These are phyloP conservation scores for Purpureocillium lavendulum DNA, from an alignment of 2,329 filamentous ascomycete species.

Conservation along the genomic window DNA sequence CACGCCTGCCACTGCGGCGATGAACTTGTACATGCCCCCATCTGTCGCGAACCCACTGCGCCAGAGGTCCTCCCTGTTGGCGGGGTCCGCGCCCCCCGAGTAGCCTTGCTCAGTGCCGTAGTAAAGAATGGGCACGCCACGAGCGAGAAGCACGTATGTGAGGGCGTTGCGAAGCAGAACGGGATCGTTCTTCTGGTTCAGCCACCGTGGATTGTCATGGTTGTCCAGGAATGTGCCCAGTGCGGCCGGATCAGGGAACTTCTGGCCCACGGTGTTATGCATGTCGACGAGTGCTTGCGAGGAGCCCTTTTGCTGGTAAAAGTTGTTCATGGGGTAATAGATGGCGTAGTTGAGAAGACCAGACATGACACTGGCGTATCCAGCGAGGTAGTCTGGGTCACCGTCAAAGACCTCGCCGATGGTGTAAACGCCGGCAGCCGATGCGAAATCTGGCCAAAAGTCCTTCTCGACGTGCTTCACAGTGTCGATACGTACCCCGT, in stretches of 20 bases:
- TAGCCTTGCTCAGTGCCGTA: slow-evolving; percentile 58
- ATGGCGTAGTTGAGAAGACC: slow-evolving; percentile 53
- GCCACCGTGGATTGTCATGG: slow-evolving; percentile 48
- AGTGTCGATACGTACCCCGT: slow-evolving; percentile 53
- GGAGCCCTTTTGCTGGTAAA: slow-evolving; percentile 28
- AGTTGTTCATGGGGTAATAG: slow-evolving; percentile 33
- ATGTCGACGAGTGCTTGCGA: slow-evolving; percentile 30
- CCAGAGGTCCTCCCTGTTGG: slow-evolving; percentile 53
- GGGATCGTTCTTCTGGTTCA: slow-evolving; percentile 41
- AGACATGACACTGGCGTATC: slow-evolving; percentile 45
- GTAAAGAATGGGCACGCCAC: slow-evolving; percentile 58
- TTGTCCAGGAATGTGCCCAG: slow-evolving; percentile 50
- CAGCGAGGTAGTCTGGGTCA: slow-evolving; percentile 38
- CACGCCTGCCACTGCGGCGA: slow-evolving; percentile 30
- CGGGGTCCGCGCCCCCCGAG: slow-evolving; percentile 34
- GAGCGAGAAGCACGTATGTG: slow-evolving; percentile 50
- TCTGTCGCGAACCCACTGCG: slow-evolving; percentile 37
- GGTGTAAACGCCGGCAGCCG: slow-evolving; percentile 47
- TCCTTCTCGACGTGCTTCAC: slow-evolving; percentile 52
- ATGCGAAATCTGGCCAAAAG: slow-evolving; percentile 48
- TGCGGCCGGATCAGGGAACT: slow-evolving; percentile 34
- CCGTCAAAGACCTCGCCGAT: slow-evolving; percentile 54
- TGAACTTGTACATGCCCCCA: slow-evolving; percentile 38
- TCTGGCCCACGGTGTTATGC: slow-evolving; percentile 22
- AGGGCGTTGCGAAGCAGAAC: slow-evolving; percentile 52